Conservation (phyloP, 208 protist species). For the Acanthamoeba quina region DNA sequence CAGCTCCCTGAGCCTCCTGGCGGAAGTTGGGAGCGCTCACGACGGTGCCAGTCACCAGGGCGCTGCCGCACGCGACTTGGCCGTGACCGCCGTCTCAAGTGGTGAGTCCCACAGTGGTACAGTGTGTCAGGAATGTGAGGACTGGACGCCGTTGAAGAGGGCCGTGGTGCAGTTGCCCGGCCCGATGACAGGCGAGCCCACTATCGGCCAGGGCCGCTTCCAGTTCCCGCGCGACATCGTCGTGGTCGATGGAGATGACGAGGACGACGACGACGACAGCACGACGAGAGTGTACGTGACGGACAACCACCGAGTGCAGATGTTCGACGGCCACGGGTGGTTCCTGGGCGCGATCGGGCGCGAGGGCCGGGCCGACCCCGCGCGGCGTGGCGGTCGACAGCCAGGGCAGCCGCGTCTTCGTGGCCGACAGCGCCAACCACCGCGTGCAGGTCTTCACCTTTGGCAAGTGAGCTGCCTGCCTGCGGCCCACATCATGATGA, state of each 20-base stretch:
- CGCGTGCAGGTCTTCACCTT: slow-evolving; percentile 4
- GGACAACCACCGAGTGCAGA: slow-evolving; percentile 50
- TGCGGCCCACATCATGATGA: no score
- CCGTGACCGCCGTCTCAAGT: no score
- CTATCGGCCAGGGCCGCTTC: not conserved
- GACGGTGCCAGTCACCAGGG: not conserved
- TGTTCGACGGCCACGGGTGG: not conserved
- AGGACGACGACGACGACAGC: no score
- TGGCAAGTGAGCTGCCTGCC: not conserved
- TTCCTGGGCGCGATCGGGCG: not conserved
- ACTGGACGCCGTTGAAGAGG: not conserved
- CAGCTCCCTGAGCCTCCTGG: not conserved
- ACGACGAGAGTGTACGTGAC: not conserved
- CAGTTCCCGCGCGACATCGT: not conserved
- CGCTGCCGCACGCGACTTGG: slow-evolving; percentile 3
- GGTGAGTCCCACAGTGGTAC: no score
- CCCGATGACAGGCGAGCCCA: not conserved
- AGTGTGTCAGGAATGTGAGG: no score
- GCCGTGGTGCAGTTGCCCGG: not conserved
- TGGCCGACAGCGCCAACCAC: slow-evolving; percentile 13
- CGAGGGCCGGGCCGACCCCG: not conserved
- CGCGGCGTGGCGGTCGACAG: not conserved
- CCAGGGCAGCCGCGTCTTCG: slow-evolving; percentile 1
- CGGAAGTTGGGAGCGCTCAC: not conserved
- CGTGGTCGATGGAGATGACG: not conserved